Percentiles rank a stretch among this genome's conserved stretches.
Conservation (phyloP, 2,329 filamentous ascomycete genomes). For the Alternaria sp. region DNA sequence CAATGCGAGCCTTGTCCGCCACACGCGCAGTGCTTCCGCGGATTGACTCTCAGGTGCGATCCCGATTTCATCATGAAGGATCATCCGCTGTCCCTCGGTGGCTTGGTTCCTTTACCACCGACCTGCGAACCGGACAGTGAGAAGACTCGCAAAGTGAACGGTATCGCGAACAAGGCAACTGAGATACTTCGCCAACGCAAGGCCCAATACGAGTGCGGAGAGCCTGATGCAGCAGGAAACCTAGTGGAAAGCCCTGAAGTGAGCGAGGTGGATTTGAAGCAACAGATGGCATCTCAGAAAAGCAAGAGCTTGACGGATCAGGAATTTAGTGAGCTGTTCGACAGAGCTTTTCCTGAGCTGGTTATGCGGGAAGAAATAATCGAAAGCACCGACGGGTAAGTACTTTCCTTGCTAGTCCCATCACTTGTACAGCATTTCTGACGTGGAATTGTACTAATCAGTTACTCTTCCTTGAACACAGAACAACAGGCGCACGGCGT, state of each 20-base stretch:
- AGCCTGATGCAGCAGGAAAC: conserved; percentile 70
- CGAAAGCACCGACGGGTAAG: conserved; percentile 67
- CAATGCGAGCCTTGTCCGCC: conserved; percentile 89
- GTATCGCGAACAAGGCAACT: conserved; percentile 86
- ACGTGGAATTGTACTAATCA: conserved; percentile 76
- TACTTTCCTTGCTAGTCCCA: conserved; percentile 26
- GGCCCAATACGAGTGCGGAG: conserved; percentile 90
- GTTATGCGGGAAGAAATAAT: conserved; percentile 68
- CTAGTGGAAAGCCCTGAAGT: conserved; percentile 71
- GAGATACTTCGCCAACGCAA: conserved; percentile 85
- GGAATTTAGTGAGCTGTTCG: conserved; percentile 92
- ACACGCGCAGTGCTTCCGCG: conserved; percentile 87
- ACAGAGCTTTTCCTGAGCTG: conserved; percentile 76
- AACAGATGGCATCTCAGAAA: conserved; percentile 76
- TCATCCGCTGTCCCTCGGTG: conserved; percentile 83
- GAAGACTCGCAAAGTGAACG: conserved; percentile 85
- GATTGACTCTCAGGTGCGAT: conserved; percentile 82
- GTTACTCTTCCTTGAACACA: conserved; percentile 76
- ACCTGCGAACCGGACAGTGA: conserved; percentile 95
- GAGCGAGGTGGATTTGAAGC: conserved; percentile 75
- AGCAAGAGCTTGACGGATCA: conserved; percentile 84
- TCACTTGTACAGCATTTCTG: conserved; percentile 39
- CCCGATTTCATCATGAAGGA: conserved; percentile 84
- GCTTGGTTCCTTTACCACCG: conserved; percentile 83
- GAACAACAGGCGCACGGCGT: conserved; percentile 71